phyloP scores from a whole-genome alignment of 192 early-diverging fungal species.

The Paraglomus occultum region DNA sequence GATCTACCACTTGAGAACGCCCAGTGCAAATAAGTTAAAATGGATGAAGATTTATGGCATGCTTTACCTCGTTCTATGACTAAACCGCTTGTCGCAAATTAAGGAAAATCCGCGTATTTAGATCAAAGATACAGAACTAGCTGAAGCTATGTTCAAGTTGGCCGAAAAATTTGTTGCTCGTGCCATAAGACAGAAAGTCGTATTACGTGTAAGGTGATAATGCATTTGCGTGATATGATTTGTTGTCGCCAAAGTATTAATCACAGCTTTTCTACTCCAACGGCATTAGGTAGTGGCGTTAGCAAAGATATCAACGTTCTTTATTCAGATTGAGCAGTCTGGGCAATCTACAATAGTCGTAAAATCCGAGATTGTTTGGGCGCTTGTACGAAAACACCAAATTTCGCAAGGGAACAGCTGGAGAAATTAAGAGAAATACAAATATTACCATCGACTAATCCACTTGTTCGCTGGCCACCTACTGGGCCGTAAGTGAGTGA shows the following conservation, averaged over 20 bases:
- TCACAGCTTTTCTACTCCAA: too few species aligned
- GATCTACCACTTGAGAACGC: not conserved
- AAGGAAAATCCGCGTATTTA: too few species aligned
- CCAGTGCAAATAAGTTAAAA: not conserved
- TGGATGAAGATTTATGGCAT: conserved; percentile 9
- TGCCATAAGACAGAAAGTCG: not conserved
- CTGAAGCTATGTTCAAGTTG: not conserved
- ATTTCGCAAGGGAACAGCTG: not conserved
- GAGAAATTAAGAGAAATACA: not conserved
- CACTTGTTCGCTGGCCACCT: not conserved
- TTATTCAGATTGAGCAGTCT: too few species aligned
- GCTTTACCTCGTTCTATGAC: not conserved
- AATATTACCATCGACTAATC: conserved; percentile 10
- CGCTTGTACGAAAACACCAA: conserved; percentile 13
- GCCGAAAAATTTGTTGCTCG: not conserved
- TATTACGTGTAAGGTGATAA: conserved; percentile 12
- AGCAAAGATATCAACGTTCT: too few species aligned
- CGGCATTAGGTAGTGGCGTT: too few species aligned
- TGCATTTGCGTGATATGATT: too few species aligned
- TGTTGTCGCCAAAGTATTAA: too few species aligned
- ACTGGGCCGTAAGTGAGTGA: not conserved
- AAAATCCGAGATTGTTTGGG: not conserved
- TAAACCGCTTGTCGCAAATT: not conserved
- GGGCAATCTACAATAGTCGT: too few species aligned
- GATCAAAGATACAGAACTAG: not conserved